phyloP scores from a whole-genome alignment of 441 rosid species.

The Francoa sonchifolia region DNA sequence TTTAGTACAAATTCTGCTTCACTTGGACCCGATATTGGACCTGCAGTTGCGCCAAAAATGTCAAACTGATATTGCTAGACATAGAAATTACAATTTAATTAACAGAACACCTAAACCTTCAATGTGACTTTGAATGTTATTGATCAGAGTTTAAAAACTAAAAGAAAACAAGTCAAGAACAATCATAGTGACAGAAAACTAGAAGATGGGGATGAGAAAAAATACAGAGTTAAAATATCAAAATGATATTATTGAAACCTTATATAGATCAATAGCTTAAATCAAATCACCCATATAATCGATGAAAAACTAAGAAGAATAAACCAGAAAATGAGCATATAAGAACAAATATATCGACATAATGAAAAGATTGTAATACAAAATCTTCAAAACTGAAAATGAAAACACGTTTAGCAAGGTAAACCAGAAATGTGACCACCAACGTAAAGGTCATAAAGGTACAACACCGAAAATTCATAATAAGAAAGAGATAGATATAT shows the following conservation, averaged over 20 bases:
- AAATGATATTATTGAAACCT: background rate
- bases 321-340: background rate
- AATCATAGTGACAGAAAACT: no score
- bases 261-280: background rate
- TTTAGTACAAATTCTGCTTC: conserved; percentile 67
- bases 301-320: background rate
- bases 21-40: conserved; percentile 76
- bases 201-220: no score
- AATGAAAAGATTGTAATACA: background rate
- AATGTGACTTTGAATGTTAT: background rate
- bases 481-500: background rate
- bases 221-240: no score
- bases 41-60: no score
- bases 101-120: background rate
- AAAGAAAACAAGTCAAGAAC: no score
- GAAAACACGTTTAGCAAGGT: background rate
- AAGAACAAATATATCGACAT: background rate
- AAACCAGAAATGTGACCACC: background rate
- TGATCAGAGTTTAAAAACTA: no score
- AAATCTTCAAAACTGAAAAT: background rate
- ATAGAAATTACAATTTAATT: background rate
- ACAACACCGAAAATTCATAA: background rate
- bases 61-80: background rate
- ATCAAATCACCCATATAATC: background rate
- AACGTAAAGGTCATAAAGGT: background rate